Percentiles rank a stretch among this genome's conserved stretches.
These are phyloP conservation scores for Trichomonas vaginalis DNA, from an alignment of 208 protist species.

Conservation along the genomic window DNA sequence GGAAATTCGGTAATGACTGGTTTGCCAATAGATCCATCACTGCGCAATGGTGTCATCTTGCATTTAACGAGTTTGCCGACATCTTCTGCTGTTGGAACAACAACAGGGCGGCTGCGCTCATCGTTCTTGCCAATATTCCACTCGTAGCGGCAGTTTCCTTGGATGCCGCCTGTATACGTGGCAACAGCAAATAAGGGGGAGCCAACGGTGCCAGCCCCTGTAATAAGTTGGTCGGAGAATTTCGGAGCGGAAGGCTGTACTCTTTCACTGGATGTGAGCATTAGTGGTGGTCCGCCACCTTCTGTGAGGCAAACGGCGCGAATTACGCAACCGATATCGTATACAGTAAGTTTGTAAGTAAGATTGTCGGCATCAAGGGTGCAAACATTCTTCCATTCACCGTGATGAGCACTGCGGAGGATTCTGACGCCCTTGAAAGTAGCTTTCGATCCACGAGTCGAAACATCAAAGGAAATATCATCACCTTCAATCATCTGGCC, in stretches of 20 bases:
- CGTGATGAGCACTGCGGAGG: not conserved
- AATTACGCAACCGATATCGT: conserved; percentile 1
- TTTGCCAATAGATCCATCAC: not conserved
- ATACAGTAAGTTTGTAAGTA: not conserved
- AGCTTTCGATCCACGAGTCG: not conserved
- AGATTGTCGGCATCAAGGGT: not conserved
- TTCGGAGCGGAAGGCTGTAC: not conserved
- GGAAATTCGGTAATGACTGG: not conserved
- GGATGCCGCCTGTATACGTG: not conserved
- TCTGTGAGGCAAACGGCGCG: not conserved
- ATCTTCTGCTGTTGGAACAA: not conserved
- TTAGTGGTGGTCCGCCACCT: not conserved
- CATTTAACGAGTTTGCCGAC: not conserved
- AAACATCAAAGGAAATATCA: not conserved
- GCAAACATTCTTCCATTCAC: not conserved
- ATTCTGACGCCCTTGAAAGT: not conserved
- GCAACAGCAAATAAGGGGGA: not conserved
- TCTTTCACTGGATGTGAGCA: not conserved
- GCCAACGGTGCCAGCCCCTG: not conserved
- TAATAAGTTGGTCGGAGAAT: not conserved
- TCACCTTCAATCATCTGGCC: not conserved
- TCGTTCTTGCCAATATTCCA: not conserved
- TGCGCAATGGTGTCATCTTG: not conserved
- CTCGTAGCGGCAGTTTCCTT: not conserved
- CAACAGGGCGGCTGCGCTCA: not conserved